These are phyloP conservation scores for Hanseniaspora vineae DNA, from an alignment of 805 yeast species.

Conservation along the genomic window DNA sequence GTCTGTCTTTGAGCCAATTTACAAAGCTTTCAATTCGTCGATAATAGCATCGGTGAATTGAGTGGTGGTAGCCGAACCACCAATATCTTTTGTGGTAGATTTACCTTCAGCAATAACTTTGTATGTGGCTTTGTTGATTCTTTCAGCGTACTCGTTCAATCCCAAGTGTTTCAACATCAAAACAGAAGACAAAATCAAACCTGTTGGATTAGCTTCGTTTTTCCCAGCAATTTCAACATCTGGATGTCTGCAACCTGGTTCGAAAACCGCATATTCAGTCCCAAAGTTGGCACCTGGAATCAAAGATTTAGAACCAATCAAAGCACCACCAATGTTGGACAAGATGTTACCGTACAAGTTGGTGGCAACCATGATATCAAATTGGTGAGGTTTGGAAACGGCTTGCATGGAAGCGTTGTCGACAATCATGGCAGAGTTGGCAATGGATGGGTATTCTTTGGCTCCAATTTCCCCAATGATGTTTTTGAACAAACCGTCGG, in stretches of 20 bases:
- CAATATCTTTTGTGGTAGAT: slow-evolving; percentile 77
- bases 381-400: slow-evolving; percentile 95
- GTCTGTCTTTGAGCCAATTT: no score
- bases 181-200: slow-evolving; percentile 83
- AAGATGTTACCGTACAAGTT: slow-evolving; percentile 95
- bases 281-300: slow-evolving; percentile 99
- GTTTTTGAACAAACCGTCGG: slow-evolving; percentile 94
- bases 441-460: slow-evolving; percentile 73
- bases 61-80: slow-evolving; percentile 80
- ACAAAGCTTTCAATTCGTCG: slow-evolving; percentile 35
- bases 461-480: slow-evolving; percentile 73
- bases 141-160: slow-evolving; percentile 70
- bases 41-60: slow-evolving; percentile 91
- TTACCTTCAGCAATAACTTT: slow-evolving; percentile 83
- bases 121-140: slow-evolving; percentile 79
- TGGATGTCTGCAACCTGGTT: slow-evolving; percentile 99
- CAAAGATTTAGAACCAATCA: slow-evolving; percentile 39
- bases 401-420: slow-evolving; percentile 99
- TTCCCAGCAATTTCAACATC: slow-evolving; percentile 93
- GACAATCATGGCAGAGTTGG: slow-evolving; percentile 68
- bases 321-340: slow-evolving; percentile 96
- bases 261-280: slow-evolving; percentile 94
- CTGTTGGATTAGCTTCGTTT: slow-evolving; percentile 95
- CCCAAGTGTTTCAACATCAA: slow-evolving; percentile 95
- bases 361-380: slow-evolving; percentile 95